Evolutionary conservation across 192 early-diverging fungal species (phyloP).

Genomic region (Pilobolus umbonatus): DNA sequence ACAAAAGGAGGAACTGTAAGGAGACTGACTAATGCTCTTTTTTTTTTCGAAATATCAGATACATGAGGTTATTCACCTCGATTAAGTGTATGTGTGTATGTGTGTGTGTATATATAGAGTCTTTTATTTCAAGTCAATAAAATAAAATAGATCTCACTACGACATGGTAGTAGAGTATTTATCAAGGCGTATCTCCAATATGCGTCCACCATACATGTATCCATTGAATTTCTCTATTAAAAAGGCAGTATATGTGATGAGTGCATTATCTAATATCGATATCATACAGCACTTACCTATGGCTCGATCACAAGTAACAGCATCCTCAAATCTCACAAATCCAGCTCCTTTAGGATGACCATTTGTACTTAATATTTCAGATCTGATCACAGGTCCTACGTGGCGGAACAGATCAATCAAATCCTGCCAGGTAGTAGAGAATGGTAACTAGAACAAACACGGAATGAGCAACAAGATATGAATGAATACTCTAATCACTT

Average conservation of each 20-base stretch:
- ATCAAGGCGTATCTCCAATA: conserved; percentile 42
- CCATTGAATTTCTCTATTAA: conserved; percentile 42
- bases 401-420: conserved; percentile 51
- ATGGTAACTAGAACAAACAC: conserved; percentile 38
- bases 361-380: conserved; percentile 41
- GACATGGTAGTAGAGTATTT: conserved; percentile 3
- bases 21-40: background rate
- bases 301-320: conserved; percentile 43
- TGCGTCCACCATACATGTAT: conserved; percentile 45
- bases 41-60: conserved; percentile 5
- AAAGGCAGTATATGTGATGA: background rate
- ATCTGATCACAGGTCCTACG: conserved; percentile 38
- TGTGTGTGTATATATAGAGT: too few relatives aligned
- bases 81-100: too few relatives aligned
- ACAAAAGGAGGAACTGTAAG: background rate
- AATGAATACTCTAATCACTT: conserved; percentile 6
- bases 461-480: background rate
- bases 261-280: background rate
- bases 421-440: conserved; percentile 54
- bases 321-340: conserved; percentile 47
- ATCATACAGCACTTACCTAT: conserved; percentile 37
- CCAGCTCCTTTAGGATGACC: conserved; percentile 54
- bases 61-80: conserved; percentile 5
- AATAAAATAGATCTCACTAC: too few relatives aligned
- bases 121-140: too few relatives aligned